Percentiles rank a stretch among this genome's conserved stretches.
phyloP scores from a whole-genome alignment of 805 yeast genomes.

The Clavispora santaluciae region DNA sequence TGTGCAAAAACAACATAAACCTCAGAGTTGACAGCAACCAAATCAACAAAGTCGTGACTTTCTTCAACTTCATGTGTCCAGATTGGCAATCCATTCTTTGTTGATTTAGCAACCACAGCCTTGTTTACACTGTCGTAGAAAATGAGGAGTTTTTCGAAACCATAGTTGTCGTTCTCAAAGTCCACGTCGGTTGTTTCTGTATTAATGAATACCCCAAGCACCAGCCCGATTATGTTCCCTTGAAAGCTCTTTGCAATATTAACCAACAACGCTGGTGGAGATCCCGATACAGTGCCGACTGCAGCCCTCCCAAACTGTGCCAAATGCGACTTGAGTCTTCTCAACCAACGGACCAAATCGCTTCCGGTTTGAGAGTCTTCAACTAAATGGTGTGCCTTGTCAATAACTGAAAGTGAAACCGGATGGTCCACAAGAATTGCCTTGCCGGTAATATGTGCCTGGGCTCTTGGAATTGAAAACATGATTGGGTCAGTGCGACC shows the following conservation, averaged over 20 bases:
- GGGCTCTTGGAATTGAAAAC: not conserved
- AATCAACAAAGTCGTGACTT: conserved; percentile 2
- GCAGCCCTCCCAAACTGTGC: conserved; percentile 27
- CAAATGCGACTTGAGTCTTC: conserved; percentile 29
- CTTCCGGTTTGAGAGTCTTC: conserved; percentile 23
- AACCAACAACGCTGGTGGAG: not conserved
- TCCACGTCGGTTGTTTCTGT: not conserved
- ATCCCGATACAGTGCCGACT: conserved; percentile 3
- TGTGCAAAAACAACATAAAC: conserved; percentile 10
- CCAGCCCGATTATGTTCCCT: not conserved
- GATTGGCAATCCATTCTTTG: conserved; percentile 6
- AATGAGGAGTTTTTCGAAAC: conserved; percentile 29
- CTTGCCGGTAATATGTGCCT: not conserved
- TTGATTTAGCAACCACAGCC: conserved; percentile 9
- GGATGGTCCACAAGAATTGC: conserved; percentile 31
- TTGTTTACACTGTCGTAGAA: conserved; percentile 18
- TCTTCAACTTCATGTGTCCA: conserved; percentile 5
- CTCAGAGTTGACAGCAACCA: conserved; percentile 3
- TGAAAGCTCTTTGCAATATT: not conserved
- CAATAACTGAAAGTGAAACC: conserved; percentile 21
- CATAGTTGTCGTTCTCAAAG: conserved; percentile 21
- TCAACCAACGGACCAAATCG: conserved; percentile 22
- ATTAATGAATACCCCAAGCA: not conserved
- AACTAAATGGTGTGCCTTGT: conserved; percentile 28
- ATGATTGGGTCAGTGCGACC: not conserved